Base-by-base conservation (phyloP, 2,329 filamentous ascomycete species). In the Fonsecaea nubica region DNA sequence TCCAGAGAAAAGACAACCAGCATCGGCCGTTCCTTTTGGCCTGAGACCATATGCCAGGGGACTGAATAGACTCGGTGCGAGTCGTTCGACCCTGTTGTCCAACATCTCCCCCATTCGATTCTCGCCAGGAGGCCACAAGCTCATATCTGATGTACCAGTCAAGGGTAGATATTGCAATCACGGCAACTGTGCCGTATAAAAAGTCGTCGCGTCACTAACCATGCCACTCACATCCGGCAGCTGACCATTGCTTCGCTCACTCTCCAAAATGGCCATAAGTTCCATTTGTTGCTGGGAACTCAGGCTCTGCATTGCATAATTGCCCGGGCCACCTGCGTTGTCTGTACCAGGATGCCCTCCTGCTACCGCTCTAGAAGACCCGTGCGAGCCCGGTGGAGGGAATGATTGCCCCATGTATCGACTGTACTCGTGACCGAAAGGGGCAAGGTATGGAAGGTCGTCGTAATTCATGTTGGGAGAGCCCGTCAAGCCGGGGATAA, bases 281-380 rank as follows among this genome's bases (percentile, higher is more conserved):
- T 96, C 91, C 69, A 89, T 80, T 78, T 95, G 92, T 77, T 96
- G 92, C 74, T 92, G 87, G 69, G 93, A 90, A 66, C 89, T 93
- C 36, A 96, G 81, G 66, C 83, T 83, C 85, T 91, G 70, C 88
- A 92, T 73, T 87, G 87, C 66, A 84, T 85, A 75, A 12, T 33
- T 18, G 15, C 52, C 30, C 21, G 59, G 15, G 18, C 13, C 33
- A 2, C 25, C 25, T 30, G 86, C 85, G 76, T 69, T 80, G 73
- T 30, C 30, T 18, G 38, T 3, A 33, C 7, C 57, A 59, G 13
- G 13, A 18, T 45, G 40, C 4, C 18, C 9, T 4, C 45, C 45
- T 50, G 45, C 7, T 50, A 50, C 18, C 45, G 45, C 45, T 25
- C 45, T 9, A 50, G 10, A n/a, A 25, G 30, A 10, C 6, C 33